A percentile compares a stretch with the other conserved stretches of the same genome.
phyloP scores from a whole-genome alignment of 371 early-diverging fungal species.

The Phascolomyces articulosus region DNA sequence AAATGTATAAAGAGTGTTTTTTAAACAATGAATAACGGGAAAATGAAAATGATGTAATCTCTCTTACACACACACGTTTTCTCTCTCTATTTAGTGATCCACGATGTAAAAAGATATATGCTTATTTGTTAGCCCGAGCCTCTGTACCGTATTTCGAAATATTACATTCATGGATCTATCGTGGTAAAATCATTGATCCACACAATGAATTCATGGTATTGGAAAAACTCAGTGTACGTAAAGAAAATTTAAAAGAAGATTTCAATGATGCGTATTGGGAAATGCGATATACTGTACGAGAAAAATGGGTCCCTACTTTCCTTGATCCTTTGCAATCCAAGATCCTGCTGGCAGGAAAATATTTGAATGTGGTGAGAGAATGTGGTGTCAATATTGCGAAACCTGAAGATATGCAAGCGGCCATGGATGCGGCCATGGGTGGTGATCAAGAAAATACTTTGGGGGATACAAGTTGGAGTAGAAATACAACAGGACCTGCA shows the following conservation, averaged over 20 bases:
- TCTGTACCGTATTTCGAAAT: conserved; percentile 83
- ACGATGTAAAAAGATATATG: conserved; percentile 73
- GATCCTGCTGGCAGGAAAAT: conserved; percentile 91
- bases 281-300: conserved; percentile 73
- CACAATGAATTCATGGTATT: conserved; percentile 92
- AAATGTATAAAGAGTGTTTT: conserved; percentile 15
- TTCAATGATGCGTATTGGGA: conserved; percentile 89
- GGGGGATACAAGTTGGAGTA: conserved; percentile 3
- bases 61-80: neutral
- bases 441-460: neutral
- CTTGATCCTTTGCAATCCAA: conserved; percentile 74
- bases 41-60: too few relatives aligned
- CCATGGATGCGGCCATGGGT: conserved; percentile 14
- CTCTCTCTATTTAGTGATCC: conserved; percentile 58
- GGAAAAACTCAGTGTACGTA: conserved; percentile 58
- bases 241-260: conserved; percentile 69
- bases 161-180: conserved; percentile 86
- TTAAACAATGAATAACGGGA: neutral
- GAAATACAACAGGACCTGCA: conserved; percentile 18
- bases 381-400: conserved; percentile 71
- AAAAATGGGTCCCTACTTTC: conserved; percentile 70
- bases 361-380: conserved; percentile 89
- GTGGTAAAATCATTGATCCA: conserved; percentile 83
- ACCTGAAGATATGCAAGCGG: conserved; percentile 44
- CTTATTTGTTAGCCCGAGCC: conserved; percentile 75